Evolutionary conservation across 108 stramenopile species (phyloP), one percentile per base, ranked within the genome.

Genomic region (Discostella stelligeroides): DNA sequence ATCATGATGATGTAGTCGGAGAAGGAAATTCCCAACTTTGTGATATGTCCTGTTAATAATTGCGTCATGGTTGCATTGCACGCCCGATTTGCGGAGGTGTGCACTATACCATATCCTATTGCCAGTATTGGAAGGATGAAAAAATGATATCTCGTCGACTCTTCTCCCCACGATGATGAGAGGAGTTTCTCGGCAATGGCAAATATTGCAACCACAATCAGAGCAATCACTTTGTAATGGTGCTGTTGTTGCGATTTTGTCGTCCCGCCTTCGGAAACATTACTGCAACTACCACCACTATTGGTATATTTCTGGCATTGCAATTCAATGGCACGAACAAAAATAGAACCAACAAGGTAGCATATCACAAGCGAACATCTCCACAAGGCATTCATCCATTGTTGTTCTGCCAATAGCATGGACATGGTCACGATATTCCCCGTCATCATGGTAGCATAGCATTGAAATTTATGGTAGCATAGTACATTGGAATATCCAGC

Each of bases 361-460:
- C 74, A 49, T 14, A 34, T 59, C 38, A 76, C 12, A n/a, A 76
- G 20, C n/a, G 55, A 55, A 12, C 46, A 63, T 38, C 53, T 59
- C 45, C 54, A 63, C 28, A 62, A 34, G 0, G 53, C 60, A 17
- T 68, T 67, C 1, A 30, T 55, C 75, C 66, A 60, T 10, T 63
- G 42, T 41, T 48, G 17, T 48, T 57, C 61, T 10, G 53, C 61
- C 37, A 68, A 1, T 7, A 61, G 53, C 6, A 68, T 61, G 17
- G 67, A 61, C 43, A 61, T 18, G n/a, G 51, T 28, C 1, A 76
- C 48, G 15, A 63, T 58, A 50, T 76, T 76, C 20, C 75, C 75
- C 15, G 67, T 76, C 75, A 76, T 76, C 75, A 76, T 76, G 23
- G 67, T 47, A n/a, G 55, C 23, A 38, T 63, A 76, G 30, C 60